Evolutionary conservation across 495 filamentous ascomycete genomes (phyloP), one percentile per base, ranked within the genome.

Genomic region (Hyaloscypha variabilis): DNA sequence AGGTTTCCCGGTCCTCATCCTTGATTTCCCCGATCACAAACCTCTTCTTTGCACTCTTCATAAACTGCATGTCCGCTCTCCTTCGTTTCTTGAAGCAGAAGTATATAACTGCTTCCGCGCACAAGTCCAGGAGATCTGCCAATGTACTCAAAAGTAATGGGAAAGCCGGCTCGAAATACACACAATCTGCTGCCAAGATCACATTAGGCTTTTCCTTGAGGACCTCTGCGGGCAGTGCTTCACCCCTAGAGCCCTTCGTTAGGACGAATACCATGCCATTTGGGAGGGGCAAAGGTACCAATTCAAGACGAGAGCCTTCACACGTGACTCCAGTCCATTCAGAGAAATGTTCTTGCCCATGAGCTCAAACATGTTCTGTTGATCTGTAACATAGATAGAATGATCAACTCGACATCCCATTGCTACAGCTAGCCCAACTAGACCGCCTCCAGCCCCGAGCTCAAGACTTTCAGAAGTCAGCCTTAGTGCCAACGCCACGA

Each of bases 141-240:
- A 99, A 74, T n/a, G 95, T 97, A 66, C 87, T 76, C 69, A 93
- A 82, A 34, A 99, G 81, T 30, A 96, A 81, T 51, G 93, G 93
- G 73, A 98, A 98, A 3, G 94, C 90, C 3, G 94, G 92, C 75
- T 99, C 94, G 71, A 96, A 96, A 81, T 98, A 99, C 57, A 96
- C 93, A 79, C 95, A 98, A 75, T 99, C 95, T 6, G 94, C 95
- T 13, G 95, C 95, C 13, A 99, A 84, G 62, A 99, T 86, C 50
- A 94, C 80, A 66, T 95, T 88, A 14, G 93, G 90, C 64, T 84
- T 82, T 53, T 74, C 68, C 31, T 72, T 73, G 46, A 75, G 57
- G 25, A 82, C 81, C 62, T 77, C 79, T 53, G 72, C 65, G 25
- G 79, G 82, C 54, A 82, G 79, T 49, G 85, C 79, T 61, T 87